Conservation (phyloP, 495 filamentous ascomycete genomes). For the Pseudevernia furfuracea region DNA sequence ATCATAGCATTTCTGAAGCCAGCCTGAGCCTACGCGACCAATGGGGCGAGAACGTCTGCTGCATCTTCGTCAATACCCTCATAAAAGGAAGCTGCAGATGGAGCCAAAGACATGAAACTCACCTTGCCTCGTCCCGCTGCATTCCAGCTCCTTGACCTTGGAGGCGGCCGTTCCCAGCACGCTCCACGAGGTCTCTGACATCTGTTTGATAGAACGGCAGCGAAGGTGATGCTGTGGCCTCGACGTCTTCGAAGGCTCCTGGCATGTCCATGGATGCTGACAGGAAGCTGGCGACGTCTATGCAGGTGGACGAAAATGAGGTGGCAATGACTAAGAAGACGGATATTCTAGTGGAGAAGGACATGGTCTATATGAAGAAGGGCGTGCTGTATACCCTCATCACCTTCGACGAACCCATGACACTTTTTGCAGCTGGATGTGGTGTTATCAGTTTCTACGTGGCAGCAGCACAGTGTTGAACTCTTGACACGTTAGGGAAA, state of each 20-base stretch:
- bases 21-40: background rate
- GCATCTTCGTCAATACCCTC: background rate
- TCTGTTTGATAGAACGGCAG: background rate
- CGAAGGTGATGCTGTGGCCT: background rate
- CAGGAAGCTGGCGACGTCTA: background rate
- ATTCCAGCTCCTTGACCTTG: background rate
- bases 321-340: background rate
- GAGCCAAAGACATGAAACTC: background rate
- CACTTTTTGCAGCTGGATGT: background rate
- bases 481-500: too few relatives aligned
- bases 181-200: background rate
- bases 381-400: background rate
- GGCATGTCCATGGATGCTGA: background rate
- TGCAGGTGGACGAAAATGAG: background rate
- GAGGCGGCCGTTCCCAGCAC: background rate
- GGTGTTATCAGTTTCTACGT: background rate
- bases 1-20: background rate
- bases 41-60: background rate
- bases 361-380: background rate
- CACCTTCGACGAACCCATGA: background rate
- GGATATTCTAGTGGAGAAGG: background rate
- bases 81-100: background rate
- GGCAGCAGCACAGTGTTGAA: too few relatives aligned
- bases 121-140: background rate
- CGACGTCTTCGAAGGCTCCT: background rate